phyloP scores from a whole-genome alignment of 306 rosid species.

The Hippophae gyantsensis region DNA sequence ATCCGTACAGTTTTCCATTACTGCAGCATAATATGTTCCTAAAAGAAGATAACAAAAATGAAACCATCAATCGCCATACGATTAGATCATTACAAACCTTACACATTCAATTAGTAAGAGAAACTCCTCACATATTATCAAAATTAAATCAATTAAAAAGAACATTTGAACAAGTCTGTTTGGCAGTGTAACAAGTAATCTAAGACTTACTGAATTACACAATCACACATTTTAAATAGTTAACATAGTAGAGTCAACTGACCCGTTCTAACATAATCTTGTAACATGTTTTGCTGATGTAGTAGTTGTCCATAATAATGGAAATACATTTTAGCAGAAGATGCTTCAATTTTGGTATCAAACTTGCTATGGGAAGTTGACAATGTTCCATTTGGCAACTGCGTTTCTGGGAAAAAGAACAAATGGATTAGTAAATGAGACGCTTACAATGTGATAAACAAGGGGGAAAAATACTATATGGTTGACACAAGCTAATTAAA shows the following conservation, averaged over 20 bases:
- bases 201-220: not conserved
- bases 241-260: constrained; percentile 10
- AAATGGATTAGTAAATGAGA: not conserved
- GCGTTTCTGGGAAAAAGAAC: constrained; percentile 30
- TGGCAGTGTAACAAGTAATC: constrained; percentile 1
- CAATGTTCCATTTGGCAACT: constrained; percentile 52
- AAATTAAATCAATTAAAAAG: not conserved
- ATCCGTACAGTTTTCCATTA: constrained; percentile 79
- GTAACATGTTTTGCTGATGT: constrained; percentile 96
- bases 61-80: not conserved
- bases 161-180: not conserved
- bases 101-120: not conserved
- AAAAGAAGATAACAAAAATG: constrained; percentile 14
- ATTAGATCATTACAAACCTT: not conserved
- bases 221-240: not conserved
- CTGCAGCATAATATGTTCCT: constrained; percentile 92
- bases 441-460: not conserved
- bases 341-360: constrained; percentile 81
- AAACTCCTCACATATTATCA: not conserved
- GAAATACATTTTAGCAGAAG: constrained; percentile 93
- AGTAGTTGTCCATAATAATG: constrained; percentile 92
- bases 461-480: not conserved
- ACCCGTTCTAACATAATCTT: constrained; percentile 98
- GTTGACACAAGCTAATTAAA: constrained; percentile 1
- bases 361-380: constrained; percentile 59